These are phyloP conservation scores for Pseudopyricularia javanii DNA, from an alignment of 2,329 filamentous ascomycete species.

Conservation along the genomic window DNA sequence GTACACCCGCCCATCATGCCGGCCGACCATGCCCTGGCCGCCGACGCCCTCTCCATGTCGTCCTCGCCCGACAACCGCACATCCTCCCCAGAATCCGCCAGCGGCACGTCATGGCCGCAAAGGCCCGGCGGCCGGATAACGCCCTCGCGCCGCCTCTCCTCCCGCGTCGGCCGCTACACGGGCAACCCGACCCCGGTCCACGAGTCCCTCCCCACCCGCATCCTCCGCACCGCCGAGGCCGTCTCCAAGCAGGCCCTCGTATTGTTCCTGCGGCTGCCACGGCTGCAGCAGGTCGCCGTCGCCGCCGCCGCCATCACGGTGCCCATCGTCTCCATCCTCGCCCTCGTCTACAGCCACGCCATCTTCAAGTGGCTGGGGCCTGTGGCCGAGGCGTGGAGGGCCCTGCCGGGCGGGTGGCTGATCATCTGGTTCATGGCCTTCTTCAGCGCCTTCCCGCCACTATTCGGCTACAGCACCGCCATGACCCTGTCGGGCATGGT, in stretches of 20 bases:
- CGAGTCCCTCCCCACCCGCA: neutral
- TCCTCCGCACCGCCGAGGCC: neutral
- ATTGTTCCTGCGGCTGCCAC: conserved; percentile 1
- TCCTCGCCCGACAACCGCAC: conserved; percentile 14
- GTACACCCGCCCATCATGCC: conserved; percentile 25
- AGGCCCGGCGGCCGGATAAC: neutral
- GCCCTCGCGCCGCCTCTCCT: conserved; percentile 16
- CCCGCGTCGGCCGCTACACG: neutral
- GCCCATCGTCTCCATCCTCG: conserved; percentile 48
- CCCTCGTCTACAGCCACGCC: conserved; percentile 65
- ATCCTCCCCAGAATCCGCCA: conserved; percentile 15
- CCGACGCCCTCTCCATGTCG: conserved; percentile 34
- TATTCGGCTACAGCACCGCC: conserved; percentile 77
- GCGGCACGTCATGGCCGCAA: conserved; percentile 21
- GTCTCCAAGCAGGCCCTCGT: neutral
- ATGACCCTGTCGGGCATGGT: conserved; percentile 41
- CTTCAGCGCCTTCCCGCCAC: conserved; percentile 68
- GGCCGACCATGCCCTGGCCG: conserved; percentile 36
- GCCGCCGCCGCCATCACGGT: conserved; percentile 37
- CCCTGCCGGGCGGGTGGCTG: conserved; percentile 57
- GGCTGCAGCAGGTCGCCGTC: conserved; percentile 13
- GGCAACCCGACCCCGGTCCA: neutral
- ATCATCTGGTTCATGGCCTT: conserved; percentile 69
- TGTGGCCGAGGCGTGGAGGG: conserved; percentile 64
- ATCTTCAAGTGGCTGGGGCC: conserved; percentile 70